A percentile compares a stretch with the other conserved stretches of the same genome.
Evolutionary conservation across 306 rosid genomes (phyloP).

Genomic region (Sechiopsis laciniata): DNA sequence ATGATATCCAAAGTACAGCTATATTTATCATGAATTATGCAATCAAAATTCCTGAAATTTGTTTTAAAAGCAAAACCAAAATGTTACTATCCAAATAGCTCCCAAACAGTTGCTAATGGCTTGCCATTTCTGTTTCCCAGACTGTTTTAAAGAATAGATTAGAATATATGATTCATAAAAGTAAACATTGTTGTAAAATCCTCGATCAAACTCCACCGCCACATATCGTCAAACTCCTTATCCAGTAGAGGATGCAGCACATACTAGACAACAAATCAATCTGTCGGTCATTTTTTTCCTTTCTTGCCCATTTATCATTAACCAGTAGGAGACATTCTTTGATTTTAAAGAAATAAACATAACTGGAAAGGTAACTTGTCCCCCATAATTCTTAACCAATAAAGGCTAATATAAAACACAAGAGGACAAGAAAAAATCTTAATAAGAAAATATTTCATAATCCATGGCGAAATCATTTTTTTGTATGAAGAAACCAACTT

Average conservation of each 20-base stretch:
- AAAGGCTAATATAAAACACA: neutral
- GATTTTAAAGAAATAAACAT: neutral
- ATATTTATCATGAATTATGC: neutral
- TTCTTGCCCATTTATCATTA: neutral
- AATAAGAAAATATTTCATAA: conserved; percentile 10
- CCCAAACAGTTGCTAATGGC: neutral
- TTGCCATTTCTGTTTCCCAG: neutral
- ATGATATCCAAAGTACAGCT: neutral
- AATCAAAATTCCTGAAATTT: neutral
- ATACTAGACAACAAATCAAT: neutral
- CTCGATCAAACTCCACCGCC: conserved; percentile 13
- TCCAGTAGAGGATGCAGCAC: neutral
- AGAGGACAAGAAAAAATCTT: too few species aligned
- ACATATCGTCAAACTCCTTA: neutral
- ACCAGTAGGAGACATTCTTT: neutral
- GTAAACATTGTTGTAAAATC: neutral
- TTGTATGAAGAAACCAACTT: neutral
- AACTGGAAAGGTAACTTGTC: too few species aligned
- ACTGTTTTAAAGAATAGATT: neutral
- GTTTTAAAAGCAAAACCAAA: too few species aligned
- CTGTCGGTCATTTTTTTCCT: neutral
- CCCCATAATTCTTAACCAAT: too few species aligned
- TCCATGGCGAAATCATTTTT: neutral
- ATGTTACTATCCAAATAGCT: neutral
- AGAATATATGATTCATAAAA: neutral